Conservation (phyloP, 1,284 basidiomycete genomes). For the Sporisorium graminicola region DNA sequence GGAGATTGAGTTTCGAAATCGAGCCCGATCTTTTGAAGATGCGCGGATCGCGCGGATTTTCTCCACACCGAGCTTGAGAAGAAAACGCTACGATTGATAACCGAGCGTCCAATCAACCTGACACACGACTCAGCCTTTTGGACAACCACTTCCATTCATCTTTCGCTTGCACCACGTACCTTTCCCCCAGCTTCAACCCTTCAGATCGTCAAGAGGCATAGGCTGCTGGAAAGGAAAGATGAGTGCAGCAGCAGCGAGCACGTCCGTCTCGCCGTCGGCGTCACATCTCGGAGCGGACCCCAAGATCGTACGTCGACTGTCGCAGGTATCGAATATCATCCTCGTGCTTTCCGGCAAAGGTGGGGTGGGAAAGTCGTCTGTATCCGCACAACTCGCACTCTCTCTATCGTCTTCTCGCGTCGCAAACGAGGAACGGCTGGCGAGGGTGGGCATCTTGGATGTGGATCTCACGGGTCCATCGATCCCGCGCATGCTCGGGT, state of each 20-base stretch:
- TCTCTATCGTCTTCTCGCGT: conserved; percentile 71
- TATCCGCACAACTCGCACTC: conserved; percentile 91
- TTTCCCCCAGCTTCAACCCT: too few species aligned
- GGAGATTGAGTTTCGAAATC: neutral
- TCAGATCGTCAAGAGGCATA: too few species aligned
- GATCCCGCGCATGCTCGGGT: conserved; percentile 95
- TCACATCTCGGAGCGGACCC: conserved; percentile 57
- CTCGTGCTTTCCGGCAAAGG: conserved; percentile 96
- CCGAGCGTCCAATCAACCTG: conserved; percentile 2
- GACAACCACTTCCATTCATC: neutral
- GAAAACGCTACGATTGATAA: conserved; percentile 13
- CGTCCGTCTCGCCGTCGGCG: conserved; percentile 35
- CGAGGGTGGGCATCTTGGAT: conserved; percentile 86
- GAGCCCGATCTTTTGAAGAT: conserved; percentile 2
- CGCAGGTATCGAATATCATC: conserved; percentile 84
- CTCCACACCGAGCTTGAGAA: conserved; percentile 6
- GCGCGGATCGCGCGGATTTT: neutral
- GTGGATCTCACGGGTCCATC: conserved; percentile 97
- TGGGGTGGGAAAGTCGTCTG: conserved; percentile 97
- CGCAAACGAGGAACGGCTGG: neutral
- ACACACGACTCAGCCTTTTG: conserved; percentile 21
- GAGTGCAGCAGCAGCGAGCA: conserved; percentile 13
- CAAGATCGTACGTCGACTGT: conserved; percentile 62
- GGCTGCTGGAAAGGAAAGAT: conserved; percentile 6
- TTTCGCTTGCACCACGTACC: too few species aligned